Base-by-base conservation (phyloP, 163 green algal species). In the Chloroidium sp. region DNA sequence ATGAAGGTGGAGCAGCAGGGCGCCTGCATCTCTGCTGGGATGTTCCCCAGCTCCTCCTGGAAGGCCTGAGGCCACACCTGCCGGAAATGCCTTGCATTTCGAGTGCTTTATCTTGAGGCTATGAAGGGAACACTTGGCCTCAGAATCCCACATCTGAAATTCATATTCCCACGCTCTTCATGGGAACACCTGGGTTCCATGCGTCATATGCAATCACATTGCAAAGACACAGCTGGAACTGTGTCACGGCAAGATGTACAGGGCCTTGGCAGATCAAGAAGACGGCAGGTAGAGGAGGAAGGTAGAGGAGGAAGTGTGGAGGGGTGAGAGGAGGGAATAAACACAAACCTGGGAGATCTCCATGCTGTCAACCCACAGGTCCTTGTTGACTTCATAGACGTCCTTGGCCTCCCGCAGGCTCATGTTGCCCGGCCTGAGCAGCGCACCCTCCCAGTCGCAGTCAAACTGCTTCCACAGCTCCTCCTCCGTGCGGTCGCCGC, bases 1-100 rank as follows among this genome's bases (percentile, higher is more conserved):
- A 87, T 14, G 69, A 87, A 85, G 64, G 83, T 79, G 2, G 81
- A 79, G 76, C 84, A 85, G 76, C 81, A 85, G 3, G 81, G 84
- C 2, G 79, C 64, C 61, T 85, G 76, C 12, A 87, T 61, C 62
- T 77, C 69, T 4, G 68, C 59, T 2, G 84, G 84, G 59, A 85
- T 58, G 2, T 75, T 78, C 8, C 84, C 84, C 69, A 87, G 60
- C 60, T 82, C 69, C 1, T 69, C n/a, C 36, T 67, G 69, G 77
- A 85, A 84, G 6, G 81, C 61, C 64, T 85, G 61, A 0, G 78
- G 3, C 84, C 84, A 87, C 1, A 84, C 82, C 61, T 83, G 79
- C 67, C 36, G 36, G 36, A 36, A 36, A 36, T 36, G 36, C 36
- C 36, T 36, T 36, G 36, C 36, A 36, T 36, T 36, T 36, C 36